These are phyloP conservation scores for Maudiozyma humilis DNA, from an alignment of 1,139 yeast genomes.

Conservation along the genomic window DNA sequence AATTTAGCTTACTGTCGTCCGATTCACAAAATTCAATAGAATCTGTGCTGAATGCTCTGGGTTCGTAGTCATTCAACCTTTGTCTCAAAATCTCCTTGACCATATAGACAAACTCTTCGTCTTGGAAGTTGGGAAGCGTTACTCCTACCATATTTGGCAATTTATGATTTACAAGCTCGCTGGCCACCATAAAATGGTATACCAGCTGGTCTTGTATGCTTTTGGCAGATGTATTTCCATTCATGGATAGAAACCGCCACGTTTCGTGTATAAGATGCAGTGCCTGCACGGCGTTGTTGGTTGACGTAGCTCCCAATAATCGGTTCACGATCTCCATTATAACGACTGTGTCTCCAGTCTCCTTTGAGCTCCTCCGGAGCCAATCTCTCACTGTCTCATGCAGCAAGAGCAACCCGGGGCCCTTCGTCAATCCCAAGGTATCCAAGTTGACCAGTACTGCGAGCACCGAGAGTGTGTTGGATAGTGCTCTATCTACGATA, in stretches of 20 bases:
- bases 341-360: conserved; percentile 19
- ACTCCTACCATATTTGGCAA: conserved; percentile 18
- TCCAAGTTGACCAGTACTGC: conserved; percentile 18
- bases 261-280: conserved; percentile 14
- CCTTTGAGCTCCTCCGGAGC: conserved; percentile 15
- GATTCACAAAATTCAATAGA: conserved; percentile 8
- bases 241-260: conserved; percentile 11
- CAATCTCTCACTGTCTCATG: conserved; percentile 11
- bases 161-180: conserved; percentile 17
- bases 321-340: conserved; percentile 19
- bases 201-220: conserved; percentile 17
- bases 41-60: conserved; percentile 10
- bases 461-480: conserved; percentile 18
- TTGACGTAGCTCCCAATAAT: conserved; percentile 19
- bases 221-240: conserved; percentile 13
- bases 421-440: conserved; percentile 18
- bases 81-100: conserved; percentile 17
- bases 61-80: conserved; percentile 13
- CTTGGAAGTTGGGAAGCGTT: background rate
- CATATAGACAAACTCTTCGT: conserved; percentile 1
- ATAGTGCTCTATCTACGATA: conserved; percentile 15
- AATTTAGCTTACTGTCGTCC: conserved; percentile 1
- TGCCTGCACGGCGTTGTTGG: conserved; percentile 12
- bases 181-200: conserved; percentile 18
- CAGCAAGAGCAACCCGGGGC: conserved; percentile 12